A percentile compares a stretch with the other conserved stretches of the same genome.
Evolutionary conservation across 768 basidiomycete species (phyloP).

Genomic region (Hericium rajendrae): DNA sequence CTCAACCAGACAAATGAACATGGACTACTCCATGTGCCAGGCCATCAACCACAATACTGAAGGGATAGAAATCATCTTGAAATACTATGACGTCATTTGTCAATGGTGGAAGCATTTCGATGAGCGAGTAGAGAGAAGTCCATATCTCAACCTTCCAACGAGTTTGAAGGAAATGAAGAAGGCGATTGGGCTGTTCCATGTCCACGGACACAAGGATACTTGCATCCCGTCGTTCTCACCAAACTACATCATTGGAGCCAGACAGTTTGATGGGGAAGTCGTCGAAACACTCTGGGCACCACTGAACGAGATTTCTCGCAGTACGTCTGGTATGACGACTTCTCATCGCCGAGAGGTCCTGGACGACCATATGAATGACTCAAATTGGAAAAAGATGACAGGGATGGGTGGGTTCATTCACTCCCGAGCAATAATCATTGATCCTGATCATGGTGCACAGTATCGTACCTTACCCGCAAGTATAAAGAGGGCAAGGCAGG

Average conservation of each 20-base stretch:
- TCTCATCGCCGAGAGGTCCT: background rate
- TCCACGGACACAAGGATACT: constrained; percentile 1
- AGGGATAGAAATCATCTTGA: background rate
- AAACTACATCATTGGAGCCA: background rate
- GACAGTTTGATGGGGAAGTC: constrained; percentile 3
- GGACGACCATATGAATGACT: background rate
- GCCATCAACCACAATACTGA: background rate
- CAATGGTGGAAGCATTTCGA: background rate
- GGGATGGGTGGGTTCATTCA: background rate
- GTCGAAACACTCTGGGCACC: constrained; percentile 4
- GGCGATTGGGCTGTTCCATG: constrained; percentile 1
- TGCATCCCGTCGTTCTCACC: constrained; percentile 1
- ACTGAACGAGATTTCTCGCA: constrained; percentile 1
- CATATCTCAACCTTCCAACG: background rate
- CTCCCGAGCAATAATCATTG: background rate
- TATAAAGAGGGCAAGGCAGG: background rate
- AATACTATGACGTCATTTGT: background rate
- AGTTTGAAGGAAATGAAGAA: background rate
- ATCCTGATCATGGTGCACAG: background rate
- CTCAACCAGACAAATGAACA: background rate
- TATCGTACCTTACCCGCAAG: background rate
- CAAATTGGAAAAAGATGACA: constrained; percentile 4
- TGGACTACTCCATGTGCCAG: background rate
- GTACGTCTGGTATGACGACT: background rate
- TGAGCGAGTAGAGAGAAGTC: background rate